Percentiles rank a stretch among this genome's conserved stretches.
Conservation (phyloP, 2,329 filamentous ascomycete genomes). For the Helotiales sp. region DNA sequence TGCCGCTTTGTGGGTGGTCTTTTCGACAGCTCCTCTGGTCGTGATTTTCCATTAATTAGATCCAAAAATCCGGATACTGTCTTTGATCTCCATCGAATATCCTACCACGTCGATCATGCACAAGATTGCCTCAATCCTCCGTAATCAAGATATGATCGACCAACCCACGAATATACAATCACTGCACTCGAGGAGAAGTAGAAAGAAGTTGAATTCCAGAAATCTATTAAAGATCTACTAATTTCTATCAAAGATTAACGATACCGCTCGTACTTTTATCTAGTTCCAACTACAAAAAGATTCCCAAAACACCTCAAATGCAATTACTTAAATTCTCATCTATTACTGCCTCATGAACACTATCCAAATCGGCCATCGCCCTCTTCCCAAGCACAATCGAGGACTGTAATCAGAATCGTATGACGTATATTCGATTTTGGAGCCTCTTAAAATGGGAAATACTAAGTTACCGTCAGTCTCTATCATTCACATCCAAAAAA, state of each 20-base stretch:
- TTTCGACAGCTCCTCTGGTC: too few relatives aligned
- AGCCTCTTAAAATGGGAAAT: neutral
- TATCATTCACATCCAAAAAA: neutral
- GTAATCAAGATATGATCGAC: too few relatives aligned
- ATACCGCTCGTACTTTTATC: conserved; percentile 10
- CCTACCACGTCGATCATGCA: too few relatives aligned
- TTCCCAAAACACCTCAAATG: neutral
- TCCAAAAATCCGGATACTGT: too few relatives aligned
- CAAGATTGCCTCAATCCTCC: too few relatives aligned
- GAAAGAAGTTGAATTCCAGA: neutral
- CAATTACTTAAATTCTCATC: neutral
- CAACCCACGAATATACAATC: too few relatives aligned
- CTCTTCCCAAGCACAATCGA: neutral
- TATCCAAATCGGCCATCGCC: neutral
- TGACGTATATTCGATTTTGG: neutral
- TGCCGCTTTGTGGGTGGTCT: too few relatives aligned
- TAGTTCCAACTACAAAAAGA: neutral
- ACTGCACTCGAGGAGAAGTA: neutral
- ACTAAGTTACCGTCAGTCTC: conserved; percentile 12
- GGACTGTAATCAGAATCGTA: neutral
- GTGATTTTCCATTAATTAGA: too few relatives aligned
- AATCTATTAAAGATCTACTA: neutral
- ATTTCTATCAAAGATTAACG: conserved; percentile 3
- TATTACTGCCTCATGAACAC: neutral
- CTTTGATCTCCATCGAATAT: too few relatives aligned